These are phyloP conservation scores for Paxillus ammoniavirescens DNA, from an alignment of 768 basidiomycete genomes.

Conservation along the genomic window DNA sequence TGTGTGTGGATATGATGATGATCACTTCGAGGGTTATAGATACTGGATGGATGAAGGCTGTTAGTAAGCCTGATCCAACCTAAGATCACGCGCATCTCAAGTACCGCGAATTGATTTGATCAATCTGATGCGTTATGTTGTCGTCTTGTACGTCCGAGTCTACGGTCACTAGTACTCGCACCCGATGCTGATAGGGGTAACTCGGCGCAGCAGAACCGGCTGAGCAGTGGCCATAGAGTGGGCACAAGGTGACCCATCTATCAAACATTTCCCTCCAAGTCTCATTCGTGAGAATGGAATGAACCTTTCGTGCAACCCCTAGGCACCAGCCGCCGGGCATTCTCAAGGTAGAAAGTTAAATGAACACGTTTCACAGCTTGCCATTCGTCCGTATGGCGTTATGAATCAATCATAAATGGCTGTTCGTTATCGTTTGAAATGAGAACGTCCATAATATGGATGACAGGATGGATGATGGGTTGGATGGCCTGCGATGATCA, in stretches of 20 bases:
- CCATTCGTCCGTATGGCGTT: not conserved
- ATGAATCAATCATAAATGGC: not conserved
- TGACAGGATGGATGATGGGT: not conserved
- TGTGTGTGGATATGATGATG: not conserved
- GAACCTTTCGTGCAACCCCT: not conserved
- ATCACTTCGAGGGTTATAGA: not conserved
- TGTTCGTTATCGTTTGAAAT: no score
- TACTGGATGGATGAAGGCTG: no score
- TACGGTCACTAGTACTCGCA: no score
- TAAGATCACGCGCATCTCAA: no score
- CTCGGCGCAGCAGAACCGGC: not conserved
- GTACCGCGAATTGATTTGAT: no score
- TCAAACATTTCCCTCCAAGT: no score
- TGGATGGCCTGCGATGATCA: no score
- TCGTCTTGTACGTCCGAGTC: no score
- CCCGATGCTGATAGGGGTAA: no score
- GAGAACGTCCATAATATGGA: not conserved
- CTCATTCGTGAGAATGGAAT: not conserved
- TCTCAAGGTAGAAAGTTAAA: not conserved
- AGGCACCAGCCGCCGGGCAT: no score
- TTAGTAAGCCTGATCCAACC: no score
- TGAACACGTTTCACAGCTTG: not conserved
- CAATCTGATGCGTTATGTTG: no score
- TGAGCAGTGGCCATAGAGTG: not conserved
- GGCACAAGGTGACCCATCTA: not conserved